phyloP scores from a whole-genome alignment of 1,284 basidiomycete species.

The Ganoderma resinaceum region DNA sequence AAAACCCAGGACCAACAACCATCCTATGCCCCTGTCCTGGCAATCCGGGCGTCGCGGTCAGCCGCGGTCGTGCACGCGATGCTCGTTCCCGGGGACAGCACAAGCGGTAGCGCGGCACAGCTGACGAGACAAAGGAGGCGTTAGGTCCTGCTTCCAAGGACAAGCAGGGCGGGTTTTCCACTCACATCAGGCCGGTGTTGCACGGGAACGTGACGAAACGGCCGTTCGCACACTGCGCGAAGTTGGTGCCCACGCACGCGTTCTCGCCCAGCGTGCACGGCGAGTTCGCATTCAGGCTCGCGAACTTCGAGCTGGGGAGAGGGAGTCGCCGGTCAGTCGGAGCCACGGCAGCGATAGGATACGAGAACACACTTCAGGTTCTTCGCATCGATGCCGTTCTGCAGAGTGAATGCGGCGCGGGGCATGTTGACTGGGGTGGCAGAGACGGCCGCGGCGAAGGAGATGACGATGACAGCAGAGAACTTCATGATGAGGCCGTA shows the following conservation, averaged over 20 bases:
- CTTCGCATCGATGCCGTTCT: slow-evolving; percentile 6
- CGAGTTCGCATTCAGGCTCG: slow-evolving; percentile 46
- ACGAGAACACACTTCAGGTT: not conserved
- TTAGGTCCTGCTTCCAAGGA: not conserved
- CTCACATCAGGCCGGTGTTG: slow-evolving; percentile 50
- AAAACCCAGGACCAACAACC: not conserved
- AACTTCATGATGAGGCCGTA: not conserved
- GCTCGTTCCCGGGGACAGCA: slow-evolving; percentile 48
- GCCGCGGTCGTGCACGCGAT: slow-evolving; percentile 52
- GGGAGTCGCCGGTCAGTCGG: not conserved
- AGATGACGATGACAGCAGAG: not conserved
- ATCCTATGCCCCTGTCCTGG: slow-evolving; percentile 45
- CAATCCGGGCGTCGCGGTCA: slow-evolving; percentile 47
- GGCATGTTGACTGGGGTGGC: not conserved
- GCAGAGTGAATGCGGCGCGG: slow-evolving; percentile 1
- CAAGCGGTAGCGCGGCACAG: slow-evolving; percentile 60
- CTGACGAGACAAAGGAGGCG: slow-evolving; percentile 34
- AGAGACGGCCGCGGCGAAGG: not conserved
- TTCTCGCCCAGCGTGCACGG: slow-evolving; percentile 51
- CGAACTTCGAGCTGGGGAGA: slow-evolving; percentile 50
- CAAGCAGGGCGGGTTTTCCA: not conserved
- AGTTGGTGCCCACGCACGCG: slow-evolving; percentile 51
- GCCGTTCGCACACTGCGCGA: slow-evolving; percentile 59
- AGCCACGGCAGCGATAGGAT: not conserved
- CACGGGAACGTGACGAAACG: slow-evolving; percentile 53